Evolutionary conservation across 495 filamentous ascomycete genomes (phyloP).

Genomic region (Neurospora intermedia): DNA sequence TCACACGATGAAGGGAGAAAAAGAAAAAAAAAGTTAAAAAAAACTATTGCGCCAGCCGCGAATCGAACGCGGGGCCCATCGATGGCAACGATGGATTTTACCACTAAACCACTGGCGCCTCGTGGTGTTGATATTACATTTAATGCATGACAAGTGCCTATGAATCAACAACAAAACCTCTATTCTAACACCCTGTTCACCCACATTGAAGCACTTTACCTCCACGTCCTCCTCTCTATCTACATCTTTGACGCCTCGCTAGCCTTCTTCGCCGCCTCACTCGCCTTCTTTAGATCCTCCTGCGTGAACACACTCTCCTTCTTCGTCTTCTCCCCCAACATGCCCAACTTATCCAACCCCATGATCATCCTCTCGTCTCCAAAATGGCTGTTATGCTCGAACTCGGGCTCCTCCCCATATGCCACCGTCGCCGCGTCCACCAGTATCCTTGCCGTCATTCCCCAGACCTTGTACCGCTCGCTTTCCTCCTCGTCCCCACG

Average conservation of each 20-base stretch:
- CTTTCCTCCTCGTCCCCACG: conserved; percentile 30
- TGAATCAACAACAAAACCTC: background rate
- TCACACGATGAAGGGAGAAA: background rate
- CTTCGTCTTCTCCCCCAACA: conserved; percentile 45
- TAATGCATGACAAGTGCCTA: background rate
- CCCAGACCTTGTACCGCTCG: conserved; percentile 68
- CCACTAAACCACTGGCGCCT: background rate
- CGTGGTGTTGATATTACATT: background rate
- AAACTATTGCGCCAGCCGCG: background rate
- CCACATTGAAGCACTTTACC: background rate
- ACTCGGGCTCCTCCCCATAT: conserved; percentile 70
- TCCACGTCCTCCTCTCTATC: conserved; percentile 3
- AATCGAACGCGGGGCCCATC: background rate
- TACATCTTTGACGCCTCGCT: conserved; percentile 33
- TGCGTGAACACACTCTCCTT: conserved; percentile 43
- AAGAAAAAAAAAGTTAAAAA: background rate
- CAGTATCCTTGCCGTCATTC: conserved; percentile 82
- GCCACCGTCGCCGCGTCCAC: conserved; percentile 79
- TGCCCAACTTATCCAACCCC: conserved; percentile 47
- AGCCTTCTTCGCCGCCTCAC: conserved; percentile 7
- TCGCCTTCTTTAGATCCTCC: conserved; percentile 46
- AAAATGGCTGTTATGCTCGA: conserved; percentile 66
- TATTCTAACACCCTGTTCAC: background rate
- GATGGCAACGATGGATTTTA: background rate
- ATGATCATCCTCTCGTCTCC: conserved; percentile 73